Percentiles rank a stretch among this genome's conserved stretches.
Evolutionary conservation across 2,329 filamentous ascomycete species (phyloP).

Genomic region (Fusarium domesticum): DNA sequence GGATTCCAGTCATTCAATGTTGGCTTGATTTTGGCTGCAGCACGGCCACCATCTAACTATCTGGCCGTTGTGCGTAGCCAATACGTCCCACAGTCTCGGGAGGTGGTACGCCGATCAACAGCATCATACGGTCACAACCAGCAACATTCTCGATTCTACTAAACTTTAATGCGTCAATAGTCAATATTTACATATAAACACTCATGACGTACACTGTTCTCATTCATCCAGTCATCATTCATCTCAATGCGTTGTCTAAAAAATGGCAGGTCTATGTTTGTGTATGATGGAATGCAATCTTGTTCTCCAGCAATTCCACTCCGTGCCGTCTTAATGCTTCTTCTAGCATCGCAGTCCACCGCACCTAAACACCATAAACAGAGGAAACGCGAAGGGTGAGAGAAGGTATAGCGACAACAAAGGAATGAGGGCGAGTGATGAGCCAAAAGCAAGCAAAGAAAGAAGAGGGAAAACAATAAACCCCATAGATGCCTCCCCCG

Average conservation of each 20-base stretch:
- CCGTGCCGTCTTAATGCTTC: neutral
- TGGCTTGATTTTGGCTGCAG: neutral
- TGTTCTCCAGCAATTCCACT: neutral
- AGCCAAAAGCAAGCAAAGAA: neutral
- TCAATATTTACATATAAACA: neutral
- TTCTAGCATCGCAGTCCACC: neutral
- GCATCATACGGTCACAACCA: too few relatives aligned
- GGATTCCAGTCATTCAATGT: neutral
- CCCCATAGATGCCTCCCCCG: slow-evolving; percentile 10
- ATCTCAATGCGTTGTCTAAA: neutral
- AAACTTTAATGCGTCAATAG: too few relatives aligned
- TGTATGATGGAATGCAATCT: neutral
- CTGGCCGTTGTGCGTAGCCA: neutral
- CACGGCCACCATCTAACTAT: neutral
- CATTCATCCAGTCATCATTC: neutral
- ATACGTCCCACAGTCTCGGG: too few relatives aligned
- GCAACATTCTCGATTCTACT: too few relatives aligned
- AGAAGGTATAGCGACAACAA: neutral
- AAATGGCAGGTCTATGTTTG: neutral
- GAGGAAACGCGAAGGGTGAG: neutral
- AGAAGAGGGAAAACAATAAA: neutral
- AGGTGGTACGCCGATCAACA: too few relatives aligned
- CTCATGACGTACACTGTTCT: neutral
- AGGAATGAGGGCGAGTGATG: neutral
- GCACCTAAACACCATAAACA: neutral